Evolutionary conservation across 2,329 filamentous ascomycete genomes (phyloP), one percentile per base, ranked within the genome.

Genomic region (Seiridium cupressi): DNA sequence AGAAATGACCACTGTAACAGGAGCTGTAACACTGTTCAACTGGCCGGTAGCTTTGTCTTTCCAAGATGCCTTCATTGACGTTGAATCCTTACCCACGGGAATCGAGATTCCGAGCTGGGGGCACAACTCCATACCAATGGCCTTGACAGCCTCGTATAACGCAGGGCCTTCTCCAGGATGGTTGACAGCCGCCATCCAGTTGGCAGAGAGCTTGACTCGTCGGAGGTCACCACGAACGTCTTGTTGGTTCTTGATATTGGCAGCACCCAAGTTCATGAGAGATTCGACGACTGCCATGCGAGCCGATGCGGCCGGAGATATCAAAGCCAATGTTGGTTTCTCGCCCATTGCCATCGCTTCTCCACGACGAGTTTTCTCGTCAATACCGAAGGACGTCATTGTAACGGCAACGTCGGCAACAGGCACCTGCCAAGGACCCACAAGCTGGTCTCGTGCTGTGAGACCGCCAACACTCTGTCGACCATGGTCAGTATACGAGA

Each of bases 31-130:
- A 65, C 93, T 93, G 78, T 91, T 95, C 11, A 83, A 77, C 63
- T 90, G 83, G 18, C 86, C 84, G 36, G 81, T 85, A 60, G 84
- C 79, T 62, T 81, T 79, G 66, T 94, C 90, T 70, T 87, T 90
- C 95, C 95, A 98, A 59, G 92, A 92, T 69, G 96, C 94, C 81
- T 97, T 97, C 95, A 99, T 98, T 3, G 93, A 97, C 76, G 96
- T 97, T 0, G 94, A 98, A 74, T 99, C 95, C 77, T 99, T 98
- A 59, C 95, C 95, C 7, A 98, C 95, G 3, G 95, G 95, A 61
- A 99, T 98, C 60, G 90, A 92, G 62, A 99, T 87, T 40, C 91
- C 92, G n/a, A 98, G 83, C 68, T 90, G 83, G 2, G 93, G 93
- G 76, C 95, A 99, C 7, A 99, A 81, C 53, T 96, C 90, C 86